Conservation (phyloP, 2,329 filamentous ascomycete species). For the Botrytis deweyae region DNA sequence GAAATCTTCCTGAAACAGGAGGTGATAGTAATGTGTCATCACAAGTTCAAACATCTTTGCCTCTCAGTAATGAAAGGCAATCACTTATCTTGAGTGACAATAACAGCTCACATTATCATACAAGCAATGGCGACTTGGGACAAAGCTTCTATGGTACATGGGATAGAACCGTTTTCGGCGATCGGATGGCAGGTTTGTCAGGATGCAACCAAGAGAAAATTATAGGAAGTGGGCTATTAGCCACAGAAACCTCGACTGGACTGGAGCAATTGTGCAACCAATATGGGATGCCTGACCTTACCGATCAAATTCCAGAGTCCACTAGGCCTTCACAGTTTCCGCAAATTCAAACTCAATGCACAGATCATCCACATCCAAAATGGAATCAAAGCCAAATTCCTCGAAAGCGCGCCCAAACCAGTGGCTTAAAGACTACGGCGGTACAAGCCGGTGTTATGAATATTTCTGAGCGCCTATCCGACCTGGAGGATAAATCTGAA, state of each 20-base stretch:
- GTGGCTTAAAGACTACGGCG: not conserved
- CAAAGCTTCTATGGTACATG: not conserved
- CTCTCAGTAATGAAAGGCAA: not conserved
- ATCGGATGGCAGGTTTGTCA: not conserved
- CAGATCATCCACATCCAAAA: not conserved
- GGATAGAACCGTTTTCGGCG: not conserved
- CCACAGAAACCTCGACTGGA: not conserved
- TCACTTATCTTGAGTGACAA: not conserved
- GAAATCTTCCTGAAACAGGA: not conserved
- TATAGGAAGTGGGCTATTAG: not conserved
- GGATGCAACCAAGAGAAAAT: not conserved
- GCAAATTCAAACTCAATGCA: not conserved
- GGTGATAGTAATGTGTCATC: not conserved
- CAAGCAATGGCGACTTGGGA: not conserved
- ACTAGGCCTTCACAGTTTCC: not conserved
- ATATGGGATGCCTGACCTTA: not conserved
- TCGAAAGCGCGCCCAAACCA: not conserved
- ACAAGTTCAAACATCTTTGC: not conserved
- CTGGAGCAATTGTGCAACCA: not conserved
- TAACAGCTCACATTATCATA: not conserved
- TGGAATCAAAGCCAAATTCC: rapidly evolving
- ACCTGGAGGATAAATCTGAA: not conserved
- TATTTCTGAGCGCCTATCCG: not conserved
- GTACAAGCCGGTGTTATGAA: not conserved
- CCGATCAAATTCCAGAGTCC: not conserved